Evolutionary conservation across 2,329 filamentous ascomycete genomes (phyloP).

Genomic region (Tothia fuscella): DNA sequence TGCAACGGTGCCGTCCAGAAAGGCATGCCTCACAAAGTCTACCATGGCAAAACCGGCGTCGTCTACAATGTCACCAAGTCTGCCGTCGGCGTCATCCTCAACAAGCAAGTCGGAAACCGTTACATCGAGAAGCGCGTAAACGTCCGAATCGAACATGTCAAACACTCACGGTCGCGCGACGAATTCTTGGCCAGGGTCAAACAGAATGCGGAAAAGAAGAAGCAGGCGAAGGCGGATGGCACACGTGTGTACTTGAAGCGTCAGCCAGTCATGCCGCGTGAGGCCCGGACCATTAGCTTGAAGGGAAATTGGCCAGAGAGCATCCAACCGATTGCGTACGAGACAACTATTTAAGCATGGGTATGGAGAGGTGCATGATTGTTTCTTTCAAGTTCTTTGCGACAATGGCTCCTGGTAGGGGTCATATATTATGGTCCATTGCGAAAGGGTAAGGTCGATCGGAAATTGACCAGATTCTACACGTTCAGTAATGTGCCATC

Average conservation of each 20-base stretch:
- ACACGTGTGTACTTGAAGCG: constrained; percentile 87
- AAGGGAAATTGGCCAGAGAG: constrained; percentile 84
- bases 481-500: too few species aligned
- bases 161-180: constrained; percentile 86
- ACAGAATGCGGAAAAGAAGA: constrained; percentile 85
- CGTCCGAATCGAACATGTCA: constrained; percentile 93
- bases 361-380: constrained; percentile 4
- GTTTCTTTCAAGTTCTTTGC: too few species aligned
- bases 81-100: constrained; percentile 95
- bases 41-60: constrained; percentile 84
- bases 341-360: constrained; percentile 85
- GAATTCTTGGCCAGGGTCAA: constrained; percentile 96
- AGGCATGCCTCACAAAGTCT: constrained; percentile 52
- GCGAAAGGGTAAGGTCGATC: too few species aligned
- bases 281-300: constrained; percentile 65
- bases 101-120: constrained; percentile 98
- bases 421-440: too few species aligned
- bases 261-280: constrained; percentile 67
- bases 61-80: constrained; percentile 85
- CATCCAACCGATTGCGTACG: constrained; percentile 83
- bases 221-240: constrained; percentile 83
- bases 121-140: constrained; percentile 99
- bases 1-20: constrained; percentile 97
- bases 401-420: too few species aligned
- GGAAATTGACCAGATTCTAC: too few species aligned